Conservation (phyloP, 129 eudicot species). For the Flaveria brownii region DNA sequence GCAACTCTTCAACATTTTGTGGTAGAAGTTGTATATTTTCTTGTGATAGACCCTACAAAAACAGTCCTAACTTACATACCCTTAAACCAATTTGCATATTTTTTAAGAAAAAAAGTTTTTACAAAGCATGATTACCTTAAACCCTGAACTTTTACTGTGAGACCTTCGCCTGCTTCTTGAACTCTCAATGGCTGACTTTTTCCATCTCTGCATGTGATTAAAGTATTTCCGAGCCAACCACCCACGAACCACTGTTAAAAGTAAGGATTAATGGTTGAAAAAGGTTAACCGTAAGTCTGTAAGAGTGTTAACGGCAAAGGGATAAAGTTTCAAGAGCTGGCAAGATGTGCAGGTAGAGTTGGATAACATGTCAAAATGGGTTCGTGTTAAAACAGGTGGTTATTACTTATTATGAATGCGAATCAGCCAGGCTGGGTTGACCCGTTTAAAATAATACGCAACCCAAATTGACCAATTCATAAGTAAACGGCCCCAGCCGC, state of each 20-base stretch:
- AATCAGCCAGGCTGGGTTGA: not conserved
- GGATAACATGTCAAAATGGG: not conserved
- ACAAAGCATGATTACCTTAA: slow-evolving; percentile 48
- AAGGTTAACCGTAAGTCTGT: not conserved
- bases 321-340: not conserved
- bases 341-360: not conserved
- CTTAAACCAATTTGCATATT: not conserved
- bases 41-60: slow-evolving; percentile 27
- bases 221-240: slow-evolving; percentile 71
- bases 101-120: not conserved
- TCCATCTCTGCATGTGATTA: slow-evolving; percentile 46
- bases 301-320: not conserved
- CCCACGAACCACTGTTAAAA: slow-evolving; percentile 75
- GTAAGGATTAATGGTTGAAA: slow-evolving; percentile 12
- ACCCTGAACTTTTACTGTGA: slow-evolving; percentile 43
- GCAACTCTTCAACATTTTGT: slow-evolving; percentile 57
- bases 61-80: not conserved
- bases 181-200: slow-evolving; percentile 30
- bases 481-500: not conserved
- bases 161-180: slow-evolving; percentile 31
- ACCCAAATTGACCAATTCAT: not conserved
- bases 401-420: not conserved
- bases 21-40: slow-evolving; percentile 37
- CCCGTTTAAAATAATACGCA: not conserved
- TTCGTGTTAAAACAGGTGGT: not conserved